Base-by-base conservation (phyloP, 768 basidiomycete genomes). In the Polyporus arcularius region DNA sequence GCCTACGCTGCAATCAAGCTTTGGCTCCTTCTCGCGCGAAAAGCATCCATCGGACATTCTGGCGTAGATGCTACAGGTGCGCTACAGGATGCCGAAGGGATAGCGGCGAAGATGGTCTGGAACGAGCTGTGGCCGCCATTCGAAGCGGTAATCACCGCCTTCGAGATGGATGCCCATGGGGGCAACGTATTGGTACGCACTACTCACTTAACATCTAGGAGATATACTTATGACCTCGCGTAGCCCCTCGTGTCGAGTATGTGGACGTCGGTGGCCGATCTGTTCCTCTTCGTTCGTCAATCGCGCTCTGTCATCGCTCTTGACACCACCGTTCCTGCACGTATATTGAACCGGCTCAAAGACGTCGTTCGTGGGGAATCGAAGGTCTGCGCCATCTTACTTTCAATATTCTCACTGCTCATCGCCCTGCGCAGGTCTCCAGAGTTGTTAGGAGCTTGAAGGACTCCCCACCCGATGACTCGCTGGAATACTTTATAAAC, bases 111-210 rank as follows among this genome's bases (percentile, higher is more conserved):
- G 42, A 74, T 71, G 43, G 78, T 90, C 10, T 92, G 90, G 90
- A 90, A 89, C 66, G 86, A 89, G 65, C 70, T 92, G 8, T 92
- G 89, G 89, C 83, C 88, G 2, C 80, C 86, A 1, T 89, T 89
- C 57, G 86, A 86, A 64, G 72, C 72, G 12, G 75, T 89, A 39
- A 67, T 86, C 14, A 67, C 74, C 42, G 75, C 78, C 1, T 75
- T 88, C 41, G 83, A 85, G 64, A 69, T 65, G 4, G 85, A 85
- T 57, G 73, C 74, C 15, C 76, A 76, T 53, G 73, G 74, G 38
- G 79, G 79, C 31, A 69, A 66, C 32, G 65, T 63, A 35, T 62
- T 65, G 46, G 75, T 76, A 48, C 48, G 71, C 65, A 2, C 55
- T 11, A 10, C 2, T 49, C 40, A n/a, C 26, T 48, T 10, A 8